Base-by-base conservation (phyloP, 352 stramenopile genomes). In the Phytopythium ostracodes region DNA sequence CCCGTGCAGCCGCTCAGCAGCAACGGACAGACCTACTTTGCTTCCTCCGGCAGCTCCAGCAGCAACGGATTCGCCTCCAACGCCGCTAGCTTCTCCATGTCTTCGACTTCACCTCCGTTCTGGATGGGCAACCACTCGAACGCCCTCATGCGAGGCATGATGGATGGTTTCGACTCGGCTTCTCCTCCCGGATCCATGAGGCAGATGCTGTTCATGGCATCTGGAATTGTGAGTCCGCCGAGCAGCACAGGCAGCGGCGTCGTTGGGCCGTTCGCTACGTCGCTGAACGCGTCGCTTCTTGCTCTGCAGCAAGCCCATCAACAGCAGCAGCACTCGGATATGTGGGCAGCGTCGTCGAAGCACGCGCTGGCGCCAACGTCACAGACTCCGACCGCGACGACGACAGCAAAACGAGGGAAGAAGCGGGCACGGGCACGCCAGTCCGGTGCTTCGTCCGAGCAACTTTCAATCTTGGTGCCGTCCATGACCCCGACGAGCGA, bases 121-220 rank as follows among this genome's bases (percentile, higher is more conserved):
- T 60, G 55, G 55, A 38, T 52, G 18, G 58, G 63, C 9, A 58
- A 58, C 24, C 61, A 56, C 4, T 60, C 63, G 20, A 53, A 22
- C 20, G 5, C 27, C 15, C 49, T 56, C 49, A 56, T 56, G 29
- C 51, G 51, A 9, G 33, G 31, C n/a, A 22, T 44, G 5, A 56
- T 47, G 38, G 60, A 36, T 47, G 64, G 63, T n/a, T 68, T 56
- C 31, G 65, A 73, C 35, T 60, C 55, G 22, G 29, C 15, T 59
- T 74, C 43, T 50, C 56, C 52, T 5, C 53, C 46, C n/a, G 47
- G 24, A 40, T 66, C 54, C 18, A 72, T 70, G 60, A 74, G 73
- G 36, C 59, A 79, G 31, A 66, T 74, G 71, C 56, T 75, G 57
- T 25, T 60, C 2, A 63, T 75, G 64, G 56, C 67, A 17, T 54